Evolutionary conservation across 2,329 filamentous ascomycete species (phyloP), one percentile per base, ranked within the genome.

Genomic region (Ramularia endophylla): DNA sequence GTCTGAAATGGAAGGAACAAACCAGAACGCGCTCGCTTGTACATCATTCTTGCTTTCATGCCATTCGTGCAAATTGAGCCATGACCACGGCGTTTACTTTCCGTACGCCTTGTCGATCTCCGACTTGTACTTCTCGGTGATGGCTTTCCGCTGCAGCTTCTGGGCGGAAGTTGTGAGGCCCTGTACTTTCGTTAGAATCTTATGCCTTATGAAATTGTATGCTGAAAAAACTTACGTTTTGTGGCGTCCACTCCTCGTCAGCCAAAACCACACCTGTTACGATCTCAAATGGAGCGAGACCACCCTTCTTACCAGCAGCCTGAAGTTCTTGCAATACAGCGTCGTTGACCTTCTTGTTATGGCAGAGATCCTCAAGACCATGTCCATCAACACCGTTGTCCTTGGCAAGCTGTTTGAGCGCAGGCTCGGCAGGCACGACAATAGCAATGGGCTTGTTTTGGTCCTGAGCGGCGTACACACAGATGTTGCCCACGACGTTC

Each of bases 241-340:
- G 75, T 39, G 87, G 85, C 41, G 83, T 90, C 87, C 87, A 94
- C 65, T 94, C 87, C 60, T 90, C 87, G 51, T 90, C 85, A 0
- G 82, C 80, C 42, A 94, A 64, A 18, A 90, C 84, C 15, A 90
- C 81, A 37, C 82, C 85, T 20, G 80, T 75, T 29, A 94, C 73
- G 48, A 83, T 80, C 70, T 94, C 87, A 45, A 92, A 81, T 8
- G 77, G 71, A 1, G 71, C 69, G 35, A 94, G 70, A 15, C 83
- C 83, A 20, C 78, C 80, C 54, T 74, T 77, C 66, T 74, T 79
- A 13, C 77, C 87, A 16, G 75, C 72, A 8, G 66, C 63, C 53
- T 85, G 74, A 46, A 94, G 66, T 55, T 87, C 83, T 68, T 85
- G 86, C 46, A 84, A 67, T n/a, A 85, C 78, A 7, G 72, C 66